Evolutionary conservation across 2,329 filamentous ascomycete species (phyloP).

Genomic region (Pseudogymnoascus sp.): DNA sequence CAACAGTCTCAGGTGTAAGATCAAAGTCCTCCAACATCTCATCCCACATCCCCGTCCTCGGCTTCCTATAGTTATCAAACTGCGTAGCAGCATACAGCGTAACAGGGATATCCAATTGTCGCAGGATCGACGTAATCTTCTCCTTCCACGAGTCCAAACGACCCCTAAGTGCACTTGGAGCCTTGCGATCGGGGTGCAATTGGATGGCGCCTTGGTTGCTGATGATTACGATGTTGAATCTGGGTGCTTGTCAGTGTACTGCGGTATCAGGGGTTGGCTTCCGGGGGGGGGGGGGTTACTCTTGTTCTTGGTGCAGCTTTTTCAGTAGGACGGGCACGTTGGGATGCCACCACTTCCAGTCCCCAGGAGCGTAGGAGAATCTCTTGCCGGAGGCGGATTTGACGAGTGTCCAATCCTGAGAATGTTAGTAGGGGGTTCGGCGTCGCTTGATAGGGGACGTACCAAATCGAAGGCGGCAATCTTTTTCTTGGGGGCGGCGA

Average conservation of each 20-base stretch:
- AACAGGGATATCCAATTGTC: slow-evolving; percentile 64
- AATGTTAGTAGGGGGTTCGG: not conserved
- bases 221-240: slow-evolving; percentile 68
- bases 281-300: slow-evolving; percentile 35
- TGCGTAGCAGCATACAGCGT: slow-evolving; percentile 79
- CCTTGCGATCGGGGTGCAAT: slow-evolving; percentile 64
- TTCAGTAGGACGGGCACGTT: slow-evolving; percentile 59
- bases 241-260: slow-evolving; percentile 25
- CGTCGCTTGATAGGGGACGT: slow-evolving; percentile 15
- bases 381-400: slow-evolving; percentile 70
- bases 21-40: slow-evolving; percentile 47
- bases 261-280: slow-evolving; percentile 11
- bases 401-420: slow-evolving; percentile 80
- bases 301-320: slow-evolving; percentile 57
- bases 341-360: slow-evolving; percentile 93
- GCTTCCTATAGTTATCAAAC: slow-evolving; percentile 78
- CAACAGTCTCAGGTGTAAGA: slow-evolving; percentile 41
- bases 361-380: slow-evolving; percentile 58
- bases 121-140: slow-evolving; percentile 63
- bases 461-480: slow-evolving; percentile 65
- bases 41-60: slow-evolving; percentile 80
- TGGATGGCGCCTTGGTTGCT: slow-evolving; percentile 84
- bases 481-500: slow-evolving; percentile 33
- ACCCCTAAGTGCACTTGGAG: slow-evolving; percentile 55
- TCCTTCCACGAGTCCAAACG: slow-evolving; percentile 73